These are phyloP conservation scores for Rhodosporidiobolus odoratus DNA, from an alignment of 768 basidiomycete genomes.

Conservation along the genomic window DNA sequence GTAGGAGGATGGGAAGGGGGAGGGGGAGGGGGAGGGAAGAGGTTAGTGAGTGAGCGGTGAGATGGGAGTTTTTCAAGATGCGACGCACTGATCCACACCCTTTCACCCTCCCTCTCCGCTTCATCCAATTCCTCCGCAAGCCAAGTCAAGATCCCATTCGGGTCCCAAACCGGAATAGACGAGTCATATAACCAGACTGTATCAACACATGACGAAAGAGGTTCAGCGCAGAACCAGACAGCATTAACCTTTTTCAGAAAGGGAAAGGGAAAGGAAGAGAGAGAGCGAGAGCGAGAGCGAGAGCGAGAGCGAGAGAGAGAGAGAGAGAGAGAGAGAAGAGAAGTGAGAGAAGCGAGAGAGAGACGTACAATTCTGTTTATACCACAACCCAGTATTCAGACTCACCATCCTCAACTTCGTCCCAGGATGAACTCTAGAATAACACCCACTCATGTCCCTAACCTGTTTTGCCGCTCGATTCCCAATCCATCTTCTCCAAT, in stretches of 20 bases:
- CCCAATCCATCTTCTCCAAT: slow-evolving; percentile 53
- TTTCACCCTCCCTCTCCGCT: slow-evolving; percentile 59
- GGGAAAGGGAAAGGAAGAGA: background rate
- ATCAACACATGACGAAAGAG: background rate
- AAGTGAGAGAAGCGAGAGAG: too few species aligned
- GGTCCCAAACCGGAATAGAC: slow-evolving; percentile 54
- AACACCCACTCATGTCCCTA: slow-evolving; percentile 56
- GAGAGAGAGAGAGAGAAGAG: background rate
- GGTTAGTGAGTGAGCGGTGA: background rate
- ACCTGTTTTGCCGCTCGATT: slow-evolving; percentile 50
- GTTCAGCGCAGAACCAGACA: background rate
- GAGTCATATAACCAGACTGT: slow-evolving; percentile 63
- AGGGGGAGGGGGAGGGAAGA: background rate
- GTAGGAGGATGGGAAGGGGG: background rate
- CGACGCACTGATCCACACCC: slow-evolving; percentile 55
- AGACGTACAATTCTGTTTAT: slow-evolving; percentile 26
- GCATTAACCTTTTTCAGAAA: background rate
- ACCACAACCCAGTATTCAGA: slow-evolving; percentile 58
- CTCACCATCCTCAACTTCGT: slow-evolving; percentile 57
- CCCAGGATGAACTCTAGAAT: slow-evolving; percentile 52
- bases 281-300: background rate
- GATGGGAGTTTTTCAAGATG: background rate
- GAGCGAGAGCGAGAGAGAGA: background rate
- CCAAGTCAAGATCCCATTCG: slow-evolving; percentile 60
- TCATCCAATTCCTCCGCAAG: slow-evolving; percentile 55